phyloP scores from a whole-genome alignment of 179 eudicot species.

The Vitellaria paradoxa region DNA sequence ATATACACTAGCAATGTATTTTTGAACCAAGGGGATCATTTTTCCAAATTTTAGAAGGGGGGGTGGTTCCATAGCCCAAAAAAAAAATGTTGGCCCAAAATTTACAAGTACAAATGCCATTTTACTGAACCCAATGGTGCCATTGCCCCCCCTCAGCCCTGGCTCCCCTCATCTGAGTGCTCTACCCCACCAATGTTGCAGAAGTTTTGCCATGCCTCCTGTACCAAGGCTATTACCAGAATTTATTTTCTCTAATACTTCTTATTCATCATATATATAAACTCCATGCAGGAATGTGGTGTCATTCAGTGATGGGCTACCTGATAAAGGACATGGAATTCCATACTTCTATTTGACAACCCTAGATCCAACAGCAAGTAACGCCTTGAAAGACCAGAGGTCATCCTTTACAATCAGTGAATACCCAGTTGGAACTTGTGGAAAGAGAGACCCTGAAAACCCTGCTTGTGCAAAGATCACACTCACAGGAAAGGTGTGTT shows the following conservation, averaged over 20 bases:
- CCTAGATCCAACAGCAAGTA: conserved; percentile 81
- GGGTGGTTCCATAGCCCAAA: too few species aligned
- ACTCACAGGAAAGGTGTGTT: conserved; percentile 77
- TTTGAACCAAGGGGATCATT: too few species aligned
- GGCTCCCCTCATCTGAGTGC: too few species aligned
- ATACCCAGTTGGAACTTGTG: conserved; percentile 79
- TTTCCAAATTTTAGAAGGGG: too few species aligned
- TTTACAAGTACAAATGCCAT: too few species aligned
- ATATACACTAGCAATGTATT: too few species aligned
- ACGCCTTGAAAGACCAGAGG: conserved; percentile 78
- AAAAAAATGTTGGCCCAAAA: too few species aligned
- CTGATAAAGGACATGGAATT: conserved; percentile 63
- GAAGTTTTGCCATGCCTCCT: background rate
- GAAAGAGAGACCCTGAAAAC: conserved; percentile 75
- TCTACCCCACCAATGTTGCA: background rate
- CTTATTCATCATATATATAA: background rate
- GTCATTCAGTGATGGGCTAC: conserved; percentile 85
- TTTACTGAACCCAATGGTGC: too few species aligned
- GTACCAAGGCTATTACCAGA: background rate
- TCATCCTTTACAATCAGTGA: conserved; percentile 82
- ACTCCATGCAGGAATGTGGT: conserved; percentile 72
- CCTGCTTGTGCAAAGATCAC: conserved; percentile 91
- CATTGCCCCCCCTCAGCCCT: too few species aligned
- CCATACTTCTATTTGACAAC: conserved; percentile 89
- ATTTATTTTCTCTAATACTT: background rate